Base-by-base conservation (phyloP, 2,329 filamentous ascomycete species). In the Chaetomiaceae sp. region DNA sequence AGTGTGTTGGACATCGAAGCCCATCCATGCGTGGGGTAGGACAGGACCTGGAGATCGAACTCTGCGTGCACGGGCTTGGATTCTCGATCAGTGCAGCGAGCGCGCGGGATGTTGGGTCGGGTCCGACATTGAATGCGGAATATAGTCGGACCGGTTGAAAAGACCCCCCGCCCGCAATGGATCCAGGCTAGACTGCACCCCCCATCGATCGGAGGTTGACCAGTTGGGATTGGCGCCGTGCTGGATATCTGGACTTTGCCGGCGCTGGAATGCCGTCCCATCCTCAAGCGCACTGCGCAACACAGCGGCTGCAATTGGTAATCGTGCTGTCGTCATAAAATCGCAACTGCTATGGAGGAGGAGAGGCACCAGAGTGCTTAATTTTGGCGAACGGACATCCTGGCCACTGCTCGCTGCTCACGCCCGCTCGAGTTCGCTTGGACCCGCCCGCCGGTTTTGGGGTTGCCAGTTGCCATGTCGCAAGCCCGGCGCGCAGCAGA, bases 401-500 rank as follows among this genome's bases (percentile, higher is more conserved):
- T 29, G 40, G 18, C 41, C 5, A 13, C 38, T 46, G 34, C 32
- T 49, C n/a, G 16, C n/a, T n/a, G n/a, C n/a, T n/a, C n/a, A n/a
- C n/a, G n/a, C 30, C 16, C 32, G 6, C 5, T 13, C 18, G 18
- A 30, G 18, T 41, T 48, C 48, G 42, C 51, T 46, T 48, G 48
- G 54, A 48, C 51, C 46, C 53, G 53, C 48, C 43, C 20, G 40
- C 51, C 43, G 52, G 44, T 55, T 53, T 45, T 45, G 36, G 42
- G n/a, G 27, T 32, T 20, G 49, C 42, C 48, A 36, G 49, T 46
- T 53, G 47, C 53, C 51, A 58, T 57, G 53, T 54, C 53, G 55
- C 53, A 55, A 52, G 48, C 40, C 45, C 53, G 44, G 53, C 47
- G 48, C 55, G 53, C 51, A 49, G 55, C 57, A 59, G 57, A 58